Conservation (phyloP, 306 rosid genomes). For the Lathyrus sativus region DNA sequence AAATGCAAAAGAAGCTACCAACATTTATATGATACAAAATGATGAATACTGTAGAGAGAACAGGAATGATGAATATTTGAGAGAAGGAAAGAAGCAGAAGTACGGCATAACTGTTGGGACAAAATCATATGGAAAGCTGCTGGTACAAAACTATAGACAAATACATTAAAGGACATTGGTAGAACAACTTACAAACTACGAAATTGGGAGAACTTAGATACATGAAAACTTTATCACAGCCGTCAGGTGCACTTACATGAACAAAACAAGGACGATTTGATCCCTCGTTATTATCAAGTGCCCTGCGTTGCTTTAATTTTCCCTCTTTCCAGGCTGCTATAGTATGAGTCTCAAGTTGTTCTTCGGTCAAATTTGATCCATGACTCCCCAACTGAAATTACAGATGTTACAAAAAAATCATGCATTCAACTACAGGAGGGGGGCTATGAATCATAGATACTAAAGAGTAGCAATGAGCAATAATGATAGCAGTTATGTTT, state of each 20-base stretch:
- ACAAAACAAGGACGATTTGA: constrained; percentile 49
- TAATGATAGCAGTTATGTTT: constrained; percentile 20
- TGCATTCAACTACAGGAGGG: constrained; percentile 32
- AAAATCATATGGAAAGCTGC: constrained; percentile 24
- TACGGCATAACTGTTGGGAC: constrained; percentile 5
- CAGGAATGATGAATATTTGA: constrained; percentile 6
- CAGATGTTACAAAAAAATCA: constrained; percentile 21
- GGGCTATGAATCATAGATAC: constrained; percentile 28
- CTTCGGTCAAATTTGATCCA: constrained; percentile 81
- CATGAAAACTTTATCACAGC: constrained; percentile 14
- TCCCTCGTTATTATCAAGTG: constrained; percentile 56
- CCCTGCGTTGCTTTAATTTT: constrained; percentile 49
- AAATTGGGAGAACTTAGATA: constrained; percentile 19
- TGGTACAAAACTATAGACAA: constrained; percentile 2
- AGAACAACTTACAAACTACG: constrained; percentile 22
- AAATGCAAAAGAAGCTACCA: constrained; percentile 23
- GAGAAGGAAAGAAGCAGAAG: constrained; percentile 29
- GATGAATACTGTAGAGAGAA: constrained; percentile 14
- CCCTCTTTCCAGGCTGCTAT: constrained; percentile 89
- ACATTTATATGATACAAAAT: constrained; percentile 19
- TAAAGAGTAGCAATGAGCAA: constrained; percentile 23
- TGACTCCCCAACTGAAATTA: constrained; percentile 75
- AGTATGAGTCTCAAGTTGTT: constrained; percentile 86
- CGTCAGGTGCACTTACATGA: constrained; percentile 60
- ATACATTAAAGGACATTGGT: background rate